phyloP scores from a whole-genome alignment of 495 filamentous ascomycete genomes.

The Penicillium taxi region DNA sequence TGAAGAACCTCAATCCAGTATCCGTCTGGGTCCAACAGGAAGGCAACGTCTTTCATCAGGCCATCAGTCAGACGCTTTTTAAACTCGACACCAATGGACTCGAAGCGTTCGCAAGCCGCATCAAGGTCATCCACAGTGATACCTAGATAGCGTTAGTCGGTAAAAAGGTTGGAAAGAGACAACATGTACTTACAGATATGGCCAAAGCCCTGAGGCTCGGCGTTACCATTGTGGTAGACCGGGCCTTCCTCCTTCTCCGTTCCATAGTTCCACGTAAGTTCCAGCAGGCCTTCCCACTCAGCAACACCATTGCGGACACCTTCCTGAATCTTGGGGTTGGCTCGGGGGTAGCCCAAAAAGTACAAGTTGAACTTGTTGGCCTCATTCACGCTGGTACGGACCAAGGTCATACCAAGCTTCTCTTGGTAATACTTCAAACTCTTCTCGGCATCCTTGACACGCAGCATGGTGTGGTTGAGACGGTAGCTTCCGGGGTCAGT shows the following conservation, averaged over 20 bases:
- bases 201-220: conserved; percentile 86
- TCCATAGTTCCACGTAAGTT: conserved; percentile 95
- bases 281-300: conserved; percentile 72
- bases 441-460: conserved; percentile 80
- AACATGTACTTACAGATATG: conserved; percentile 76
- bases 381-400: conserved; percentile 62
- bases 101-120: conserved; percentile 77
- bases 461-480: conserved; percentile 75
- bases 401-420: conserved; percentile 75
- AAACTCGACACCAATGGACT: conserved; percentile 73
- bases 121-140: conserved; percentile 85
- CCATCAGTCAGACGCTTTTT: conserved; percentile 93
- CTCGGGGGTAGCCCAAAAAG: conserved; percentile 70
- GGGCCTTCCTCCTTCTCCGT: conserved; percentile 82
- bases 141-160: conserved; percentile 45
- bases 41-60: conserved; percentile 90
- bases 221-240: conserved; percentile 88
- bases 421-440: conserved; percentile 88
- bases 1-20: conserved; percentile 92
- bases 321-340: conserved; percentile 42
- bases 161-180: conserved; percentile 62
- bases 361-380: conserved; percentile 79
- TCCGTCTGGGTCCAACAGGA: conserved; percentile 83
- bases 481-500: conserved; percentile 49
- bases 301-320: conserved; percentile 50